Base-by-base conservation (phyloP, 192 early-diverging fungal genomes). In the Paraglomus brasilianum region DNA sequence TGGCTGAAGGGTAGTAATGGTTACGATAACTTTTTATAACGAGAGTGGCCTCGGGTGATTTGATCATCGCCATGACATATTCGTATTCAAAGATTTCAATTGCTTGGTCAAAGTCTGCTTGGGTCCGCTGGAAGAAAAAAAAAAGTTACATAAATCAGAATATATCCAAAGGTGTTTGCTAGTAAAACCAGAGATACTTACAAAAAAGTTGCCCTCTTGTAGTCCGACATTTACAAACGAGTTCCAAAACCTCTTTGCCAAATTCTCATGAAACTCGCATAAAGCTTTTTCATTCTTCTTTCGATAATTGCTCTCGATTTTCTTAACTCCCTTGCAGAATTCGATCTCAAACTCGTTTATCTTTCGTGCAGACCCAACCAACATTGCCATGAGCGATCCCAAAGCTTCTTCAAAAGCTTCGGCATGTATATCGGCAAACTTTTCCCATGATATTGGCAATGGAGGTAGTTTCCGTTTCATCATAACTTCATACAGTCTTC, bases 201-300 rank as follows among this genome's bases (percentile, higher is more conserved):
- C 66, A 30, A 30, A 30, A 1, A 30, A 30, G 30, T 30, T 30
- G 3, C 30, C 30, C 1, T 30, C 30, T 30, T 30, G 30, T 30
- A 30, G 61, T 15, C 61, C 41, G 1, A 19, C 8, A 5, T 51
- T 24, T 8, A 69, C 46, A 45, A 56, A 22, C 9, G 10, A 45
- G 24, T 43, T n/a, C 66, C 66, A 69, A 9, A 50, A 17, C 22
- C 19, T 30, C 13, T 1, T 21, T 17, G 51, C 66, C 7, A 69
- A 40, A 13, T 69, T 36, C n/a, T 17, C 15, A 24, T 69, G 42
- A 56, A 30, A 45, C 45, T 56, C 2, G 5, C 30, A 52, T 50
- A 69, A 69, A 56, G 66, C 51, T 43, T 21, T 41, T 2, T 50
- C 52, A 55, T 69, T 69, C 21, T 9, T 19, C 45, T 44, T 40